Conservation (phyloP, 768 basidiomycete species). For the Serendipita sp. region DNA sequence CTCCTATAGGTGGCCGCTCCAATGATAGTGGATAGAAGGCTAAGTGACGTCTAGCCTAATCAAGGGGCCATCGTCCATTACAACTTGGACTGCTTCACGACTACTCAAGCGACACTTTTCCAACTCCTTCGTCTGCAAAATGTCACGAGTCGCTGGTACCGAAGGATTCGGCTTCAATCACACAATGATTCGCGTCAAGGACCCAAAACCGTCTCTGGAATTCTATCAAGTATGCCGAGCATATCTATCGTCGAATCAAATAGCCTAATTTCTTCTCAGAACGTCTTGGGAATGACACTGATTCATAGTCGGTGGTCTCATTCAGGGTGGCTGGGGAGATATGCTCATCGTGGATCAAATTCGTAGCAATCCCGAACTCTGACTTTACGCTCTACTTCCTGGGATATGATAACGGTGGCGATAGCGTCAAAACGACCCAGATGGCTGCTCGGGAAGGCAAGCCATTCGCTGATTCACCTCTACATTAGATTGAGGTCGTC, state of each 20-base stretch:
- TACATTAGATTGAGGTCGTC: neutral
- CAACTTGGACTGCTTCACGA: neutral
- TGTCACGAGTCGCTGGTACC: slow-evolving; percentile 51
- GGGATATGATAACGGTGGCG: slow-evolving; percentile 41
- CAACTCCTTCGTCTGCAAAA: slow-evolving; percentile 17
- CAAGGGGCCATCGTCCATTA: too few relatives aligned
- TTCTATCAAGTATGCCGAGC: slow-evolving; percentile 54
- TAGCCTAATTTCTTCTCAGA: neutral
- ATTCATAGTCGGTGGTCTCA: neutral
- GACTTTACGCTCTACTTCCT: slow-evolving; percentile 77
- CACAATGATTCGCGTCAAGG: slow-evolving; percentile 79
- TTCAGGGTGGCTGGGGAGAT: slow-evolving; percentile 9
- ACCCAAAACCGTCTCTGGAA: slow-evolving; percentile 59
- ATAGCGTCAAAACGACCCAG: slow-evolving; percentile 24
- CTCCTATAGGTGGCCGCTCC: neutral
- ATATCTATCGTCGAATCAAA: neutral
- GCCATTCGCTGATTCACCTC: slow-evolving; percentile 11
- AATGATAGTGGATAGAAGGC: too few relatives aligned
- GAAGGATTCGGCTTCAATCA: slow-evolving; percentile 67
- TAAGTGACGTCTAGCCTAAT: too few relatives aligned
- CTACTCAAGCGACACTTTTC: neutral
- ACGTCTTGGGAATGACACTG: neutral
- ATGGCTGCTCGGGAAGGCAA: slow-evolving; percentile 34
- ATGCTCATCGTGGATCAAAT: slow-evolving; percentile 18
- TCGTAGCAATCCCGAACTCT: slow-evolving; percentile 33